Evolutionary conservation across 2,329 filamentous ascomycete genomes (phyloP).

Genomic region (Keithomyces neogunnii): DNA sequence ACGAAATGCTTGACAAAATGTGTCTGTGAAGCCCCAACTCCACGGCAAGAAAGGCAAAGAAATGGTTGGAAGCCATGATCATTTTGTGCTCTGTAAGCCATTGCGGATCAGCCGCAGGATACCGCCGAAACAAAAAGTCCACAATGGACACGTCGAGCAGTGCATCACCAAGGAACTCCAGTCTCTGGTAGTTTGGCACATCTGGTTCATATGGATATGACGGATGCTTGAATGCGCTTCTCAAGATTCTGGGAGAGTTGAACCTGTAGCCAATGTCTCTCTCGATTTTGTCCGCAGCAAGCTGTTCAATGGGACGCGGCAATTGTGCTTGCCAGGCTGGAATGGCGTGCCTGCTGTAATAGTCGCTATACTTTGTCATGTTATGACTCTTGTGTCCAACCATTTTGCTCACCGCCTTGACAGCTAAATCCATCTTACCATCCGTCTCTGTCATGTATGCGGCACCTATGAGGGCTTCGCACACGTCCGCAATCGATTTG

Average conservation of each 20-base stretch:
- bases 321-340: slow-evolving; percentile 61
- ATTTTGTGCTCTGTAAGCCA: slow-evolving; percentile 99
- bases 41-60: slow-evolving; percentile 75
- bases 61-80: slow-evolving; percentile 98
- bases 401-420: slow-evolving; percentile 58
- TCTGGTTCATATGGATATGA: slow-evolving; percentile 69
- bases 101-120: slow-evolving; percentile 76
- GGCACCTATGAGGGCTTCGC: slow-evolving; percentile 87
- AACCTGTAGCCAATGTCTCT: slow-evolving; percentile 55
- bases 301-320: slow-evolving; percentile 57
- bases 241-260: slow-evolving; percentile 63
- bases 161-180: slow-evolving; percentile 88
- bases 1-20: slow-evolving; percentile 46
- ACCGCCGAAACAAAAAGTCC: slow-evolving; percentile 69
- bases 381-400: slow-evolving; percentile 62
- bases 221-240: slow-evolving; percentile 81
- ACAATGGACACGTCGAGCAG: slow-evolving; percentile 81
- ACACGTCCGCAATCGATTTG: slow-evolving; percentile 91
- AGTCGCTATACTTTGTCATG: slow-evolving; percentile 64
- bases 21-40: slow-evolving; percentile 69
- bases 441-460: slow-evolving; percentile 48
- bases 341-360: slow-evolving; percentile 57
- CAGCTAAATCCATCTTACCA: slow-evolving; percentile 45
- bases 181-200: slow-evolving; percentile 78
- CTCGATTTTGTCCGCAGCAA: slow-evolving; percentile 59